phyloP scores from a whole-genome alignment of 352 stramenopile species.

The Chrysophaeum taylorii region DNA sequence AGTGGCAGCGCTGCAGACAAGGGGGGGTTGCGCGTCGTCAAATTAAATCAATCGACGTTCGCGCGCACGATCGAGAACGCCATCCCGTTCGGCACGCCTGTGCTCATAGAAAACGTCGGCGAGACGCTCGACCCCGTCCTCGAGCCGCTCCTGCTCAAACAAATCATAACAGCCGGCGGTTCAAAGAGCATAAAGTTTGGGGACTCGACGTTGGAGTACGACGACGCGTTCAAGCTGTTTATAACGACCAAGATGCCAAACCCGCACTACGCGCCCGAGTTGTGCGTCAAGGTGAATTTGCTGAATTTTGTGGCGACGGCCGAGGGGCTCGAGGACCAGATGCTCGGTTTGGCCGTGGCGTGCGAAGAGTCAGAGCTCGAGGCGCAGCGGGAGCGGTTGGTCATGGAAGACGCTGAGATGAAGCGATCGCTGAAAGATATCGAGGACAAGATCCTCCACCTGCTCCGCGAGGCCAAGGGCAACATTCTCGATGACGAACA shows the following conservation, averaged over 20 bases:
- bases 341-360: slow-evolving; percentile 84
- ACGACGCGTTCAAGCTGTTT: slow-evolving; percentile 78
- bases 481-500: slow-evolving; percentile 90
- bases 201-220: slow-evolving; percentile 85
- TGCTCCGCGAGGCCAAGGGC: slow-evolving; percentile 76
- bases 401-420: slow-evolving; percentile 82
- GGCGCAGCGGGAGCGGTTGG: slow-evolving; percentile 74
- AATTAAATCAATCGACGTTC: slow-evolving; percentile 74
- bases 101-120: slow-evolving; percentile 82
- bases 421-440: slow-evolving; percentile 88
- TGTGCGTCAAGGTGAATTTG: slow-evolving; percentile 89
- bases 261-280: slow-evolving; percentile 82
- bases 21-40: slow-evolving; percentile 82
- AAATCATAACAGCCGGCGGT: slow-evolving; percentile 73
- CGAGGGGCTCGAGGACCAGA: slow-evolving; percentile 85
- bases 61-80: slow-evolving; percentile 86
- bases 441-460: slow-evolving; percentile 85
- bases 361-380: slow-evolving; percentile 82
- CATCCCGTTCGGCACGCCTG: slow-evolving; percentile 77
- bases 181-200: slow-evolving; percentile 76
- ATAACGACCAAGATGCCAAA: slow-evolving; percentile 86
- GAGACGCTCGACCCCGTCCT: slow-evolving; percentile 85
- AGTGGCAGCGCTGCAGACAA: too few species aligned
- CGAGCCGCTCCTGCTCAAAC: slow-evolving; percentile 80
- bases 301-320: slow-evolving; percentile 91